phyloP scores from a whole-genome alignment of 2,329 filamentous ascomycete genomes.

The Neofusicoccum cordaticola region DNA sequence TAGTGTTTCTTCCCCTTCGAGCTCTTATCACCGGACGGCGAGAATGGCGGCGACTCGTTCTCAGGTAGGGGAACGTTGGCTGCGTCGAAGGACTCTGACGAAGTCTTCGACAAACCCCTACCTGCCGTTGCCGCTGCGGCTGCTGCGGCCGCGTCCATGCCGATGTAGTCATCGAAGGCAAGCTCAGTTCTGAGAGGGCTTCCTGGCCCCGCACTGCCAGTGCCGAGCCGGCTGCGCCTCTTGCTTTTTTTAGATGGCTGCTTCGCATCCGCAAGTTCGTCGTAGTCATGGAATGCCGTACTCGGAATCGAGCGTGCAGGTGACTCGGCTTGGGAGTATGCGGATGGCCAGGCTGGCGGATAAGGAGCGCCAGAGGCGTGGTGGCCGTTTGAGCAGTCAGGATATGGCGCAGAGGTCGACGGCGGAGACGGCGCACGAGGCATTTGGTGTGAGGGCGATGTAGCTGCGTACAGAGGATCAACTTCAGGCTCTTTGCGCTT shows the following conservation, averaged over 20 bases:
- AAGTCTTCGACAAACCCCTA: not conserved
- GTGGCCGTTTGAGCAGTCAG: not conserved
- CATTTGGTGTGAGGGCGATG: not conserved
- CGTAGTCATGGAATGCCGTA: constrained; percentile 33
- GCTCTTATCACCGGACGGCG: constrained; percentile 1
- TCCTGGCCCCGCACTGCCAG: constrained; percentile 17
- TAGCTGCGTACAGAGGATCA: not conserved
- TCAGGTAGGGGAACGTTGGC: constrained; percentile 16
- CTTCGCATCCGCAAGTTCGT: constrained; percentile 34
- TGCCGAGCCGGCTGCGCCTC: constrained; percentile 42
- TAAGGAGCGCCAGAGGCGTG: not conserved
- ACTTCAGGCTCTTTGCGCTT: not conserved
- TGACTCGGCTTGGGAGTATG: not conserved
- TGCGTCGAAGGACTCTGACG: not conserved
- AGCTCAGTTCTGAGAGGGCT: constrained; percentile 29
- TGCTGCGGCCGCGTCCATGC: constrained; percentile 15
- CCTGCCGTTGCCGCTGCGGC: not conserved
- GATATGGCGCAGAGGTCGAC: not conserved
- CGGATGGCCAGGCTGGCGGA: not conserved
- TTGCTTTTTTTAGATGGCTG: constrained; percentile 47
- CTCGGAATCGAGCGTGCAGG: constrained; percentile 26
- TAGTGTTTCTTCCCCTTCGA: not conserved
- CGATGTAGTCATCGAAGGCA: constrained; percentile 44
- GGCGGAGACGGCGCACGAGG: not conserved
- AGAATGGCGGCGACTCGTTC: not conserved